Evolutionary conservation across 106 monocot species (phyloP), one percentile per base, ranked within the genome.

Genomic region (Vanilla planifolia): DNA sequence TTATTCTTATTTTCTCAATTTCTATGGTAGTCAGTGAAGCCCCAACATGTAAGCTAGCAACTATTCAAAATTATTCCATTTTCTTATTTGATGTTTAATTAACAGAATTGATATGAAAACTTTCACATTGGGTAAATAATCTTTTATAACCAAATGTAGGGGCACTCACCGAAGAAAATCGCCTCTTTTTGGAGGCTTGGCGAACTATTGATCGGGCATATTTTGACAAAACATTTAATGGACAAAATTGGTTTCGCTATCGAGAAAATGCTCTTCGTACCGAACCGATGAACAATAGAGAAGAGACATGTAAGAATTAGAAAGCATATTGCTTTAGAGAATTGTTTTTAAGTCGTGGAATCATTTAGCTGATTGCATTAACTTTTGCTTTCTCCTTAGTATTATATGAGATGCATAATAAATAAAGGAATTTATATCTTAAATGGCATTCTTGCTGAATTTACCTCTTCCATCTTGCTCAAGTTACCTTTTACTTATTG

Each of bases 171-270:
- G 96, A 98, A 63, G 96, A 98, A 73, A 98, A 98, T 62, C 84
- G 84, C 48, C 87, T 98, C 67, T 98, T 98, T 43, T 62, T 98
- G 69, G 96, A 98, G 72, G 91, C 96, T 51, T 98, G 96, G 96
- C 80, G 84, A 65, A 89, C 76, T 9, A 81, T 98, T 41, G 96
- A 98, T 63, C 96, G 96, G 63, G 96, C 91, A 48, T 98, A 98
- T 72, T 73, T 73, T 75, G 96, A 98, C 55, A 98, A 98, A 81
- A 71, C 72, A 17, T 98, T 98, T 65, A 98, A 91, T 66, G 96
- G 96, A 6, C 78, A 91, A 55, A 91, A 81, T 72, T 98, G 96
- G 96, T 98, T 98, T 62, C 70, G 84, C 22, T 98, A 91, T 66
- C 66, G 96, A 72, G 96, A 98, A 77, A 56, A 75, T 67, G 96